Base-by-base conservation (phyloP, 805 yeast species). In the Cyberlindnera petersonii region DNA sequence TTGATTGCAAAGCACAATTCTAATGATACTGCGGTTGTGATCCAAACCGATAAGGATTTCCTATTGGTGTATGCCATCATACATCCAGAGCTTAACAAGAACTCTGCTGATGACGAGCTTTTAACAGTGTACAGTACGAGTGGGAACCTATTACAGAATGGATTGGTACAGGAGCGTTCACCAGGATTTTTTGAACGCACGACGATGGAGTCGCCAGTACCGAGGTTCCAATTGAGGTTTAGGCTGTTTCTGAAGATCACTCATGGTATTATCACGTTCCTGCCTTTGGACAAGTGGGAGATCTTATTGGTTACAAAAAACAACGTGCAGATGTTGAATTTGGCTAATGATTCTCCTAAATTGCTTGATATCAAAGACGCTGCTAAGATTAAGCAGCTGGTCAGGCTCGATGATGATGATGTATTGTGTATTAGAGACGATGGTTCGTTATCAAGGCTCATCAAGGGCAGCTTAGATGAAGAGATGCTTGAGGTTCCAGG, bases 11-110 rank as follows among this genome's bases (percentile, higher is more conserved):
- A 60, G 39, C 43, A 44, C 18, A 57, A 58, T 13, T 40, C 52
- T 6, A 60, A 64, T 35, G 46, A 48, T 23, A 42, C 42, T 4
- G 16, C 48, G 4, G 31, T 68, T 9, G 61, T 62, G 23, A 50
- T 70, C 9, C 56, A 61, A 37, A 70, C 75, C 0, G 55, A 58
- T 15, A 33, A 41, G 15, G 55, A 60, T 33, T 68, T 57, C 43
- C 41, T 71, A 9, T 49, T 71, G 28, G 59, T 71, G 4, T 70
- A 64, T 42, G 62, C 65, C 27, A 30, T 59, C 4, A 16, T 30
- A 11, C 43, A 19, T 13, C 37, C 37, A 24, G 26, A 38, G 38
- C 5, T 9, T 33, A 23, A 31, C 33, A n/a, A 31, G 31, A 21
- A 28, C 37, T 19, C 35, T 11, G 21, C 36, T 2, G 47, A 50